Conservation (phyloP, 78 protist genomes). For the Dictyostelium discoideum region DNA sequence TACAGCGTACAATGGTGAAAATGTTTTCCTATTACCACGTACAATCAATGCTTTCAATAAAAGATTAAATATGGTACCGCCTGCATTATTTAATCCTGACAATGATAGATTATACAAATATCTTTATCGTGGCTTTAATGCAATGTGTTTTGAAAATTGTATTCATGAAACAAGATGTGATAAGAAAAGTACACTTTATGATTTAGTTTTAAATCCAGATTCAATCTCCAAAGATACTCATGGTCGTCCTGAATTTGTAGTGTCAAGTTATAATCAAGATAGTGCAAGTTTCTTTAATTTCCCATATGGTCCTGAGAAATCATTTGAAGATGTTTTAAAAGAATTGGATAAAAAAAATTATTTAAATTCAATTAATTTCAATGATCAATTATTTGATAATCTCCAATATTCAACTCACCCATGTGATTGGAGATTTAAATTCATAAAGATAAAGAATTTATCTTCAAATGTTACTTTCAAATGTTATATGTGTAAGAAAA, state of each 20-base stretch:
- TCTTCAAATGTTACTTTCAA: background rate
- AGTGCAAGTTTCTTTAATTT: background rate
- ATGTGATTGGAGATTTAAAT: conserved; percentile 14
- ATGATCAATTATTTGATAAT: background rate
- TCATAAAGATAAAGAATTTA: background rate
- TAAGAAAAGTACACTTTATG: background rate
- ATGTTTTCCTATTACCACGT: conserved; percentile 4
- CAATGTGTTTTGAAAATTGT: conserved; percentile 14
- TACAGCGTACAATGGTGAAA: background rate
- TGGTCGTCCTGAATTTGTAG: background rate
- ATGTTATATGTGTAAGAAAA: conserved; percentile 7
- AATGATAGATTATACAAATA: conserved; percentile 4
- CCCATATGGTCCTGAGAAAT: background rate
- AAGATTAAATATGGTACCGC: background rate
- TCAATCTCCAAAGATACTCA: background rate
- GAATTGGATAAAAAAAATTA: background rate
- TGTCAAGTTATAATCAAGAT: background rate
- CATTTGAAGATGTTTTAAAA: background rate
- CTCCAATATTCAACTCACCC: background rate
- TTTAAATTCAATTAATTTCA: background rate
- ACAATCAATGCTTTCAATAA: conserved; percentile 1
- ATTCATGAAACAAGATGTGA: conserved; percentile 6
- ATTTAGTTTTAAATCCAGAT: background rate
- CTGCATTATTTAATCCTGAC: background rate
- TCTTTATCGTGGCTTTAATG: background rate